Evolutionary conservation across 2,329 filamentous ascomycete species (phyloP).

Genomic region (Cordyceps militaris): DNA sequence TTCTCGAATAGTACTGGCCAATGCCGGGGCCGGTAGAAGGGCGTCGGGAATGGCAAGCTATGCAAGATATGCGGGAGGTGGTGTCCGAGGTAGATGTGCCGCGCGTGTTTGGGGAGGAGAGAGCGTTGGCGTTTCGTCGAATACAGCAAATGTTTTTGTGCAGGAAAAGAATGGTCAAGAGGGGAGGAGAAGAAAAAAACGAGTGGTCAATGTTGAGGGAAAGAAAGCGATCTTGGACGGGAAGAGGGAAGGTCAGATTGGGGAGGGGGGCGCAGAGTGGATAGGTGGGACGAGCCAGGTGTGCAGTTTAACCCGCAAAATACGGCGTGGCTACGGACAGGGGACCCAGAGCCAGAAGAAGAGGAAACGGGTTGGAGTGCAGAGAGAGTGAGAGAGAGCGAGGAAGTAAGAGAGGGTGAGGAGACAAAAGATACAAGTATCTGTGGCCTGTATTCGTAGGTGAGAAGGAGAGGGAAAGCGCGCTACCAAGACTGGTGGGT

Average conservation of each 20-base stretch:
- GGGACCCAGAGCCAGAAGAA: background rate
- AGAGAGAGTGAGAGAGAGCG: background rate
- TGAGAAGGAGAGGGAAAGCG: background rate
- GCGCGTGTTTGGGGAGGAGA: background rate
- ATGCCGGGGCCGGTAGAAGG: background rate
- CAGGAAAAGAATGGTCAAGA: background rate
- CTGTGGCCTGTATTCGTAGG: too few species aligned
- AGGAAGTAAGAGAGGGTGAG: background rate
- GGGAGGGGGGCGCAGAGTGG: background rate
- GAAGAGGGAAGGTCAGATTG: slow-evolving; percentile 12
- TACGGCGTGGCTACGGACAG: slow-evolving; percentile 8
- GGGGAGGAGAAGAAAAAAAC: background rate
- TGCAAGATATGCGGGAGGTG: too few species aligned
- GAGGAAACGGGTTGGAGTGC: background rate
- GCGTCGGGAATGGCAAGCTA: background rate
- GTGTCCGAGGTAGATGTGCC: background rate
- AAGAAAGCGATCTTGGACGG: slow-evolving; percentile 5
- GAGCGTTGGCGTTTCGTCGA: background rate
- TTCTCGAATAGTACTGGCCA: background rate
- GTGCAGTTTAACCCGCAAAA: slow-evolving; percentile 7
- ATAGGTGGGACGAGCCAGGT: slow-evolving; percentile 7
- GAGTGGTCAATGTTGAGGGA: background rate
- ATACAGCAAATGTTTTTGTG: background rate
- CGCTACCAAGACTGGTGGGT: background rate
- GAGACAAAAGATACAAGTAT: background rate